Evolutionary conservation across 2,329 filamentous ascomycete species (phyloP), one percentile per base, ranked within the genome.

Genomic region (Remersonia thermophila): DNA sequence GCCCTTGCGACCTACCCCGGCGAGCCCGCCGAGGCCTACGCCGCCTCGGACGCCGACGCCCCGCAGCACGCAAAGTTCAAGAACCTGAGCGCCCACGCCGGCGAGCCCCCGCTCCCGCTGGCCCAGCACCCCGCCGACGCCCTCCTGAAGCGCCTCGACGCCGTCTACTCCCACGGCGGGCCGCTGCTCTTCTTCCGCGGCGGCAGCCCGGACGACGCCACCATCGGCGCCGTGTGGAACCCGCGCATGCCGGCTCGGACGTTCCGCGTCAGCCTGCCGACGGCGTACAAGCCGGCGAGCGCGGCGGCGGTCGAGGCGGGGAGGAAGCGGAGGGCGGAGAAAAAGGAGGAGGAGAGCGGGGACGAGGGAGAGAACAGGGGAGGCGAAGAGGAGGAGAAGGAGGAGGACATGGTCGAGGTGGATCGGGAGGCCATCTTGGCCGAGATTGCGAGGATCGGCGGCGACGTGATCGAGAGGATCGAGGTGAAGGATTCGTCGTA

Each of bases 161-260:
- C 60, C 3, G 55, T 75, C 2, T 95, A 86, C 53, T 12, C 27
- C 11, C 5, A 12, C 12, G 27, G 27, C 27, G 13, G 77, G 26
- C 71, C 74, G 3, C 62, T 93, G 25, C 62, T 95, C 2, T 84
- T 95, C 57, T 95, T 96, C 64, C 71, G 77, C 44, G 79, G 85
- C 23, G 5, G 66, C 65, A 1, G 63, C 66, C 20, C 20, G 2
- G 67, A 76, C 16, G 66, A 73, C 38, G 53, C 51, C 14, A 55
- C 73, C 7, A 65, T 81, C 11, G 67, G 68, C 2, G 71, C 63
- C 13, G 63, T 77, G 31, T 78, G 73, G 73, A 72, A 70, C 37
- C 70, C 71, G 2, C 63, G 63, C 43, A 47, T 73, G 40, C 63
- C 64, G 44, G 54, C 50, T 36, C 69, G 83, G 43, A 60, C 62